Conservation (phyloP, 441 rosid species). For the Pelargonium australe region DNA sequence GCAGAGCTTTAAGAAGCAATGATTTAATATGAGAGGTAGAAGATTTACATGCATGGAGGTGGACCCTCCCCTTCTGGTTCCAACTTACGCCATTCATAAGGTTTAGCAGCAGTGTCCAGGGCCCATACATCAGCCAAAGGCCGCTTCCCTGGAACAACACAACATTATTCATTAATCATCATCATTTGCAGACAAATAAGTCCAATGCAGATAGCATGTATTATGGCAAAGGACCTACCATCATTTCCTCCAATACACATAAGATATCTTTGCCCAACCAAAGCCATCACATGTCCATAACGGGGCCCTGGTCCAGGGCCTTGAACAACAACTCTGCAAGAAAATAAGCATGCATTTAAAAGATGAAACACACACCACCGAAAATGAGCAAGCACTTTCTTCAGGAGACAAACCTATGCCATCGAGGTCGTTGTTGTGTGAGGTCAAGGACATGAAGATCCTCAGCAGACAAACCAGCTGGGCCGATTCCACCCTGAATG, state of each 20-base stretch:
- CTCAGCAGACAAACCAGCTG: conserved; percentile 96
- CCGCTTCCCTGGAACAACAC: conserved; percentile 62
- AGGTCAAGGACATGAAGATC: conserved; percentile 99
- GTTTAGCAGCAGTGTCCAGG: conserved; percentile 97
- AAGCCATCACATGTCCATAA: conserved; percentile 99
- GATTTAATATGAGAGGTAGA: conserved; percentile 8
- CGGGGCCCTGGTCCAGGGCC: conserved; percentile 99
- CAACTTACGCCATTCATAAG: conserved; percentile 98
- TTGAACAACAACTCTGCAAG: conserved; percentile 86
- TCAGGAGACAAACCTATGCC: conserved; percentile 73
- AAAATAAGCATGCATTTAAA: conserved; percentile 23
- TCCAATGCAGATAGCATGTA: conserved; percentile 11
- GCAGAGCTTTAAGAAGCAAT: neutral
- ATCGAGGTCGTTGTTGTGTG: conserved; percentile 84
- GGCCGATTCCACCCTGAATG: conserved; percentile 99
- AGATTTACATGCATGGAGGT: conserved; percentile 92
- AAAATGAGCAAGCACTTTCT: conserved; percentile 13
- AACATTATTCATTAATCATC: neutral
- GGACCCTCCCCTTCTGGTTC: conserved; percentile 99
- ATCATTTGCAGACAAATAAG: neutral
- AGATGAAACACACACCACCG: conserved; percentile 13
- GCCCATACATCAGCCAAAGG: conserved; percentile 99
- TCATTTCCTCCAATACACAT: conserved; percentile 92
- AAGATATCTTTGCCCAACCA: conserved; percentile 98
- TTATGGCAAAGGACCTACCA: conserved; percentile 31